A percentile compares a stretch with the other conserved stretches of the same genome.
Evolutionary conservation across 2,329 filamentous ascomycete species (phyloP).

Genomic region (Fusarium nurragi): DNA sequence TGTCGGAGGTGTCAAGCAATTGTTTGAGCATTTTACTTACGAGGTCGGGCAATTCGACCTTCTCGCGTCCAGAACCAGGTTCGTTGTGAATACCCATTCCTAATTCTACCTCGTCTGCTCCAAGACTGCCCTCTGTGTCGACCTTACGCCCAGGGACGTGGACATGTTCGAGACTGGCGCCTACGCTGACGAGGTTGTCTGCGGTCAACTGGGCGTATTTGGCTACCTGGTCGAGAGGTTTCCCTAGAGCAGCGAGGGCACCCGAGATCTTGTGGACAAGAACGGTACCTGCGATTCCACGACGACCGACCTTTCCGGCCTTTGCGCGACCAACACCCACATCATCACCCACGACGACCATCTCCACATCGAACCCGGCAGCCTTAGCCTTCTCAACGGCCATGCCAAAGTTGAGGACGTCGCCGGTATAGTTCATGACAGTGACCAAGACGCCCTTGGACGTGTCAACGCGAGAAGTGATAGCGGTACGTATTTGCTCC

Average conservation of each 20-base stretch:
- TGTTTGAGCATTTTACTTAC: conserved; percentile 74
- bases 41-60: conserved; percentile 62
- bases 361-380: conserved; percentile 79
- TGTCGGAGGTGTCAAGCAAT: conserved; percentile 71
- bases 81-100: conserved; percentile 86
- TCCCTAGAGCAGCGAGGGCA: conserved; percentile 79
- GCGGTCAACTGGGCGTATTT: conserved; percentile 76
- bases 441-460: conserved; percentile 84
- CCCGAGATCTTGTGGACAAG: conserved; percentile 91
- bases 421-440: conserved; percentile 94
- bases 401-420: conserved; percentile 92
- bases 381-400: conserved; percentile 91
- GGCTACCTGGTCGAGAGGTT: conserved; percentile 74
- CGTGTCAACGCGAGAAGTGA: conserved; percentile 76
- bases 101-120: conserved; percentile 66
- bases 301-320: conserved; percentile 89
- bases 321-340: conserved; percentile 84
- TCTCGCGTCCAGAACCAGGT: conserved; percentile 63
- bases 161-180: conserved; percentile 88
- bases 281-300: conserved; percentile 91
- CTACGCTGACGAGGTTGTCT: conserved; percentile 83
- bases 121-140: conserved; percentile 67
- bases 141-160: conserved; percentile 83
- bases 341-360: conserved; percentile 93
- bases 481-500: conserved; percentile 82